Evolutionary conservation across 1,139 yeast genomes (phyloP).

Genomic region (Geotrichum macrosporum): DNA sequence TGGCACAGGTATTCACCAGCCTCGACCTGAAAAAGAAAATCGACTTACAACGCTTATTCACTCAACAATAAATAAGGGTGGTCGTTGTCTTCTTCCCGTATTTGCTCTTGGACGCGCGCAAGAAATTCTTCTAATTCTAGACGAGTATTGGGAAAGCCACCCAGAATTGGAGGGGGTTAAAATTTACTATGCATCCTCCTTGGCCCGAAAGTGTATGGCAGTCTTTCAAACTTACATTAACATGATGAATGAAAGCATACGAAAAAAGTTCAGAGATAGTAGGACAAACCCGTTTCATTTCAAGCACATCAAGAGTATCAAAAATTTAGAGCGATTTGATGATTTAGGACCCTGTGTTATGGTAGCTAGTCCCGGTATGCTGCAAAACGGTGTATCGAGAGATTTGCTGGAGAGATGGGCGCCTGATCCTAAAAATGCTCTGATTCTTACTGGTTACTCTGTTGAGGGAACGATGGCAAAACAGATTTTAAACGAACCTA

Average conservation of each 20-base stretch:
- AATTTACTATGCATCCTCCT: constrained; percentile 84
- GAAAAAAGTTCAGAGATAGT: constrained; percentile 71
- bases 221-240: constrained; percentile 94
- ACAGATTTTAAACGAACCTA: constrained; percentile 79
- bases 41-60: constrained; percentile 79
- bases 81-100: constrained; percentile 87
- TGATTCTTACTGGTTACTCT: constrained; percentile 91
- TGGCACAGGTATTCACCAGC: constrained; percentile 97
- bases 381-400: constrained; percentile 91
- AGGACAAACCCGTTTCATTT: constrained; percentile 85
- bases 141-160: constrained; percentile 88
- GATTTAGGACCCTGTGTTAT: constrained; percentile 96
- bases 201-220: constrained; percentile 95
- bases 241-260: constrained; percentile 91
- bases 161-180: constrained; percentile 78
- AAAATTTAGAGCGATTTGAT: constrained; percentile 76
- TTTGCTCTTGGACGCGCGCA: constrained; percentile 97
- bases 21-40: constrained; percentile 76
- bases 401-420: constrained; percentile 93
- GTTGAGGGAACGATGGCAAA: constrained; percentile 99
- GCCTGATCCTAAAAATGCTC: constrained; percentile 87
- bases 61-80: constrained; percentile 80
- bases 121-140: constrained; percentile 79
- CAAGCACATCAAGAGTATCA: constrained; percentile 75
- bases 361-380: constrained; percentile 96